These are phyloP conservation scores for Oidiodendron maius DNA, from an alignment of 495 filamentous ascomycete genomes.

Conservation along the genomic window DNA sequence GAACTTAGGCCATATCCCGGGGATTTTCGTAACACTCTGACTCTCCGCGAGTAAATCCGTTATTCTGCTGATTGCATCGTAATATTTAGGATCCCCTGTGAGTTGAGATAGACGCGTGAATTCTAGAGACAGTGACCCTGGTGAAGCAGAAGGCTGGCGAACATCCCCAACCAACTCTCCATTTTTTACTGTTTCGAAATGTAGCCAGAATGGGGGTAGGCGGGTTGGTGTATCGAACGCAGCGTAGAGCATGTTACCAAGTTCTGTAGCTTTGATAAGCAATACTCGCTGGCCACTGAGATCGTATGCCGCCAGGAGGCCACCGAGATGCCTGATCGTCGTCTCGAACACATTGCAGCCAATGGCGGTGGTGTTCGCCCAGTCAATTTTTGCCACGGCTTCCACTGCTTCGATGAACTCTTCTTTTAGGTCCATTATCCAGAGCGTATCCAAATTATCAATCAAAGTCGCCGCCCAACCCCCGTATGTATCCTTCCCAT, in stretches of 20 bases:
- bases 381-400: constrained; percentile 74
- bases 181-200: constrained; percentile 35
- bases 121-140: constrained; percentile 63
- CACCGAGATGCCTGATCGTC: constrained; percentile 78
- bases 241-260: constrained; percentile 80
- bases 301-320: constrained; percentile 74
- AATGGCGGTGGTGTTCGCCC: constrained; percentile 58
- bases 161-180: background rate
- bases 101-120: constrained; percentile 89
- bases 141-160: background rate
- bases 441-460: constrained; percentile 78
- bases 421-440: constrained; percentile 85
- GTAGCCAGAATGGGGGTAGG: constrained; percentile 81
- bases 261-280: constrained; percentile 77
- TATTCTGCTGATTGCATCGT: constrained; percentile 86
- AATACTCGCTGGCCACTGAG: constrained; percentile 63
- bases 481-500: constrained; percentile 66
- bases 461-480: constrained; percentile 94
- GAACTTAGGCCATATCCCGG: constrained; percentile 73
- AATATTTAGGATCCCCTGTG: constrained; percentile 80
- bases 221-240: constrained; percentile 93
- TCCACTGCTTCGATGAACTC: constrained; percentile 82
- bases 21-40: constrained; percentile 61
- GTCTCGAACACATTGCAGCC: constrained; percentile 77
- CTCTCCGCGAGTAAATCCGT: constrained; percentile 77